These are phyloP conservation scores for Sporothrix luriei DNA, from an alignment of 2,329 filamentous ascomycete genomes.

Conservation along the genomic window DNA sequence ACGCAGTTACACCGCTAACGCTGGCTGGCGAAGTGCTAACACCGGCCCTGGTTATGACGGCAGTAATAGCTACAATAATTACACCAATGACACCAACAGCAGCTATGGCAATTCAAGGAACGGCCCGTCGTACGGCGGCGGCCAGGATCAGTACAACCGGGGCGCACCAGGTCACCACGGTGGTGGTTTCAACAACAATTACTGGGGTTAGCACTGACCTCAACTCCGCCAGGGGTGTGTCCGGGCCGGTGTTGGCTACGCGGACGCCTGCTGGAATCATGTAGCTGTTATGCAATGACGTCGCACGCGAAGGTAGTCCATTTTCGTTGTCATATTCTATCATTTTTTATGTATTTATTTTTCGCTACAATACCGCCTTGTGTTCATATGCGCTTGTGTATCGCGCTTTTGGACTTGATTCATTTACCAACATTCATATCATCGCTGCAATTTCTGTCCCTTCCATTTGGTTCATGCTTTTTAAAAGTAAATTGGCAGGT, in stretches of 20 bases:
- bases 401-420: not conserved
- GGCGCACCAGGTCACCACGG: conserved; percentile 18
- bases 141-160: not conserved
- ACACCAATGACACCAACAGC: not conserved
- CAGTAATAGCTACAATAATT: not conserved
- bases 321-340: not conserved
- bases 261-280: conserved; percentile 25
- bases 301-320: not conserved
- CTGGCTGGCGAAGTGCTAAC: conserved; percentile 1
- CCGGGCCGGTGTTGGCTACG: not conserved
- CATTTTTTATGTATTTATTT: not conserved
- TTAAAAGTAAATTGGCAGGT: not conserved
- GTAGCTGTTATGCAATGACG: conserved; percentile 16
- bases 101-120: conserved; percentile 11
- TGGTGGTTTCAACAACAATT: conserved; percentile 26
- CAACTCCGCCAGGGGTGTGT: not conserved
- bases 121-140: conserved; percentile 20
- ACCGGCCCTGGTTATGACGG: not conserved
- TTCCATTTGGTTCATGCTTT: not conserved
- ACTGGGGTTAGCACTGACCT: conserved; percentile 25
- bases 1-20: conserved; percentile 33
- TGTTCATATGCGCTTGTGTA: conserved; percentile 9
- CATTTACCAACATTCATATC: not conserved
- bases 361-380: not conserved
- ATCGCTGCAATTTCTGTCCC: not conserved